phyloP scores from a whole-genome alignment of 495 filamentous ascomycete genomes.

The Podospora sp. region DNA sequence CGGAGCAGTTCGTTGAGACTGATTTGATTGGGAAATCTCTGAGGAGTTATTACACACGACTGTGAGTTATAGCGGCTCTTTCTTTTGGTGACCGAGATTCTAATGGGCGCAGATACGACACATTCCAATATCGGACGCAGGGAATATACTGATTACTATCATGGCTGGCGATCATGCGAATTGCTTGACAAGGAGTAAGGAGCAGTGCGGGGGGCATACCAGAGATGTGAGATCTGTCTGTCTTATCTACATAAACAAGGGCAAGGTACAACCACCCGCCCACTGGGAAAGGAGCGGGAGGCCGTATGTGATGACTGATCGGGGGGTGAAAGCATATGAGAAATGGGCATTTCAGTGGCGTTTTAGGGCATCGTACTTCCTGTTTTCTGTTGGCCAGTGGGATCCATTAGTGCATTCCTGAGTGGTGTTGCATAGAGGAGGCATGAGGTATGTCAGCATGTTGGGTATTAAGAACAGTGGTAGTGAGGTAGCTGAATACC shows the following conservation, averaged over 20 bases:
- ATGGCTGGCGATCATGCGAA: not conserved
- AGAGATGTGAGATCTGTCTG: not conserved
- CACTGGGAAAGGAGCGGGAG: not conserved
- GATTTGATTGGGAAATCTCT: slow-evolving; percentile 70
- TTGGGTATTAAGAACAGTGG: not conserved
- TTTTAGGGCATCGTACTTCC: not conserved
- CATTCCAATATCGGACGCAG: slow-evolving; percentile 78
- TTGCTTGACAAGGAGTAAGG: not conserved
- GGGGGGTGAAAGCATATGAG: not conserved
- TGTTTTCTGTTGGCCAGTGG: not conserved
- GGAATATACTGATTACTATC: slow-evolving; percentile 63
- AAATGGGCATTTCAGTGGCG: slow-evolving; percentile 8
- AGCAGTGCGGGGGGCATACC: not conserved
- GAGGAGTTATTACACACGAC: slow-evolving; percentile 76
- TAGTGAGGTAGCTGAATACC: not conserved
- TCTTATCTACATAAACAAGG: not conserved
- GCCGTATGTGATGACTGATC: not conserved
- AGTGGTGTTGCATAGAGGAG: not conserved
- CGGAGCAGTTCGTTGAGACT: slow-evolving; percentile 71
- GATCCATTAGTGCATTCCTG: not conserved
- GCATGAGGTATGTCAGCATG: not conserved
- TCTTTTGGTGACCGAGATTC: slow-evolving; percentile 12
- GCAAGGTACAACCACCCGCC: not conserved
- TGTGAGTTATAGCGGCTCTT: slow-evolving; percentile 48
- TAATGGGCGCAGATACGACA: slow-evolving; percentile 64